Base-by-base conservation (phyloP, 1,284 basidiomycete genomes). In the Athelia sp. region DNA sequence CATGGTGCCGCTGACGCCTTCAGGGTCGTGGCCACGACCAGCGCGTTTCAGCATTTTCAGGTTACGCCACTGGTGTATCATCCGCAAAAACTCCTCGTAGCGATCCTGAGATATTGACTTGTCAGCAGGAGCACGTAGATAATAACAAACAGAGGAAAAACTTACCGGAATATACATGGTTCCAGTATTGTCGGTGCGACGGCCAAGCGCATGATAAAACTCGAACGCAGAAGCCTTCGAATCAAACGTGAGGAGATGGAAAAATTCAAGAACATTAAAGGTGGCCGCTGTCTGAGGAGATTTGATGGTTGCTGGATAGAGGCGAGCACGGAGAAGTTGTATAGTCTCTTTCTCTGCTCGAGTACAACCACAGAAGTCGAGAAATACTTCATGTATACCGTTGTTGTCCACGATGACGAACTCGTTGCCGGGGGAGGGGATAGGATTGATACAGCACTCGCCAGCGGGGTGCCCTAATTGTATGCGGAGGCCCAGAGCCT, bases 291-390 rank as follows among this genome's bases (percentile, higher is more conserved):
- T 64, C 18, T 57, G 50, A 0, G 65, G 66, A 3, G 56, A 35
- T 1, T 46, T 45, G 15, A 52, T 36, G 9, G 59, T 55, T 13
- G 59, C 53, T 29, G 65, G 62, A 50, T 56, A 62, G 43, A 62
- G 60, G 3, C 59, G 46, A 47, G 53, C 45, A n/a, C 59, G 55
- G 9, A 69, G 54, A 9, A 65, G 53, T 52, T 69, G 68, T 1
- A 40, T 1, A 52, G 42, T 11, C 10, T 53, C 21, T 6, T 34
- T n/a, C 14, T 34, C 24, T 40, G 34, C 51, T 38, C 1, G 38
- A 11, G 47, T 49, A 53, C 69, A 72, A 1, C 52, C 57, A 46
- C 69, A 72, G 49, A 59, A 69, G 36, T 66, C 52, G 3, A 72
- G 23, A 1, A 45, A 49, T 3, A 70, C 57, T 1, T 57, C 31